A percentile compares a stretch with the other conserved stretches of the same genome.
Evolutionary conservation across 2,329 filamentous ascomycete species (phyloP).

Genomic region (Arthrobotrys musiformis): DNA sequence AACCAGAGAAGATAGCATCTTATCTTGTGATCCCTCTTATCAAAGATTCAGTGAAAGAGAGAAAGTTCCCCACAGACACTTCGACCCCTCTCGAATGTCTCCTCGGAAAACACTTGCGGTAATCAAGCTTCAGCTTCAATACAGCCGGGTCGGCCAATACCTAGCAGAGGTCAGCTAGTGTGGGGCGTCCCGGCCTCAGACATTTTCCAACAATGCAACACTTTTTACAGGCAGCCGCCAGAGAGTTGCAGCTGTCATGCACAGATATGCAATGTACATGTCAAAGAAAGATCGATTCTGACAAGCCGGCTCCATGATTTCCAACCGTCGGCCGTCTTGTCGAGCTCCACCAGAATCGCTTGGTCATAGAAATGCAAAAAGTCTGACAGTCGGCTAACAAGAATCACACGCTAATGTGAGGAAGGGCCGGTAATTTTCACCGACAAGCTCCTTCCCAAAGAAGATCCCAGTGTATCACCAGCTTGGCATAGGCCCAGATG

Average conservation of each 20-base stretch:
- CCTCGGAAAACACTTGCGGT: conserved; percentile 23
- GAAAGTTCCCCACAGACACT: neutral
- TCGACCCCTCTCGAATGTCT: neutral
- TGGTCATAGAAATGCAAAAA: conserved; percentile 5
- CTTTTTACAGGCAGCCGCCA: neutral
- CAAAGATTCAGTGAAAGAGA: neutral
- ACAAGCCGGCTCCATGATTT: neutral
- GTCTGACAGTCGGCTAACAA: conserved; percentile 6
- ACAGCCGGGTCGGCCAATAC: neutral
- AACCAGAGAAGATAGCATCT: neutral
- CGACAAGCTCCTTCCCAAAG: conserved; percentile 38
- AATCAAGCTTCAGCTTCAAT: neutral
- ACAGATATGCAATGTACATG: too few relatives aligned
- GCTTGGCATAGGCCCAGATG: conserved; percentile 32
- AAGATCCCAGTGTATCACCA: conserved; percentile 12
- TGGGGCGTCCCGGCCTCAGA: neutral
- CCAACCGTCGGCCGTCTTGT: neutral
- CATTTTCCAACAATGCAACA: conserved; percentile 42
- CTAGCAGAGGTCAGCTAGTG: neutral
- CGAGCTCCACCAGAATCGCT: conserved; percentile 5
- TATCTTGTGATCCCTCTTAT: conserved; percentile 18
- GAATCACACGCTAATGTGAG: conserved; percentile 22
- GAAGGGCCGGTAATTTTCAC: conserved; percentile 39
- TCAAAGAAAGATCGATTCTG: neutral
- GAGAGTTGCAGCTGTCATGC: neutral